A percentile compares a stretch with the other conserved stretches of the same genome.
phyloP scores from a whole-genome alignment of 495 filamentous ascomycete species.

The Saxophila tyrrhenica region DNA sequence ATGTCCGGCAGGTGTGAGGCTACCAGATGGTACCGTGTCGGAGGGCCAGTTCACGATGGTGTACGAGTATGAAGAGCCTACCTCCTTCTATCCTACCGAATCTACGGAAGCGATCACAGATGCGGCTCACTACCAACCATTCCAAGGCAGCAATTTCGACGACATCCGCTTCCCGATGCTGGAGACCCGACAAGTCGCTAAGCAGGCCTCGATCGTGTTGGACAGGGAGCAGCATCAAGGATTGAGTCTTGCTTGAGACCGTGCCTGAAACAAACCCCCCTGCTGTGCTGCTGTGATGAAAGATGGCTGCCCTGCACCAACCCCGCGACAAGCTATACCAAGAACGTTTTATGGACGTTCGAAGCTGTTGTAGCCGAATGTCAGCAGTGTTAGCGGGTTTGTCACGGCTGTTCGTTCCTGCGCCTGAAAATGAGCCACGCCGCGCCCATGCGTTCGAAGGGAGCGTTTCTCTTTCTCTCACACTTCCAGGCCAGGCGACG shows the following conservation, averaged over 20 bases:
- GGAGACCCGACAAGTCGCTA: constrained; percentile 2
- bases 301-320: no score
- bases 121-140: constrained; percentile 3
- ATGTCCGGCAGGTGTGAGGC: constrained; percentile 1
- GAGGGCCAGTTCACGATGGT: constrained; percentile 10
- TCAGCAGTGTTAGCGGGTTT: neutral
- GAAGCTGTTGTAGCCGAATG: neutral
- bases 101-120: neutral
- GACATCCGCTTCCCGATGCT: constrained; percentile 10
- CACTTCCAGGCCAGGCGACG: no score
- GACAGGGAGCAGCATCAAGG: neutral
- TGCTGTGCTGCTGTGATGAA: neutral
- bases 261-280: neutral
- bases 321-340: neutral
- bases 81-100: constrained; percentile 10
- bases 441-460: no score
- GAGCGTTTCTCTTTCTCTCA: no score
- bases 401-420: neutral
- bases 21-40: constrained; percentile 6
- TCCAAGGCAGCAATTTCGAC: constrained; percentile 1
- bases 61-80: constrained; percentile 9
- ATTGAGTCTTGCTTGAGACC: neutral
- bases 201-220: neutral
- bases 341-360: no score
- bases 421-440: no score